Conservation (phyloP, 495 filamentous ascomycete genomes). For the Trypethelium eluteriae region DNA sequence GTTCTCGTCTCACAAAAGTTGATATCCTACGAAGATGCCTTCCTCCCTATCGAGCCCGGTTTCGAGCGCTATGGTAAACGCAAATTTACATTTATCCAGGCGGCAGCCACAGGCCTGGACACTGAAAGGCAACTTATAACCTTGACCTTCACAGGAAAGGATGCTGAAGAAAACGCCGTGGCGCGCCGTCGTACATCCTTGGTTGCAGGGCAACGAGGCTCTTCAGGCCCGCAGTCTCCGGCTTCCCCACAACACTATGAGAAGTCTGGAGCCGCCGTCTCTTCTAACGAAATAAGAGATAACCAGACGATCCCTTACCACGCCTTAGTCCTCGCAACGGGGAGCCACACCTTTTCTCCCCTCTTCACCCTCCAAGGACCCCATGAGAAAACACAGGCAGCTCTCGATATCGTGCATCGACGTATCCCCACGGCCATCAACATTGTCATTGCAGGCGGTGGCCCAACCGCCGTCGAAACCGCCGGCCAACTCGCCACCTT, state of each 20-base stretch:
- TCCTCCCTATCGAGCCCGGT: slow-evolving; percentile 43
- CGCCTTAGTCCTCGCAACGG: slow-evolving; percentile 31
- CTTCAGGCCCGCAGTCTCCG: slow-evolving; percentile 4
- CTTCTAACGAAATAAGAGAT: neutral
- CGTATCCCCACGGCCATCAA: slow-evolving; percentile 19
- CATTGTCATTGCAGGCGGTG: slow-evolving; percentile 27
- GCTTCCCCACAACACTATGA: slow-evolving; percentile 12
- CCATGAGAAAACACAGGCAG: slow-evolving; percentile 26
- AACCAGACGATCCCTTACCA: slow-evolving; percentile 28
- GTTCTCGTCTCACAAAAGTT: slow-evolving; percentile 37
- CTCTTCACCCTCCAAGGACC: slow-evolving; percentile 30
- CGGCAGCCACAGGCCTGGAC: slow-evolving; percentile 47
- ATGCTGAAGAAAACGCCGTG: slow-evolving; percentile 46
- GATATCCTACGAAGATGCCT: slow-evolving; percentile 39
- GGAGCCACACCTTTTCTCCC: slow-evolving; percentile 23
- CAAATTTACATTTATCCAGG: slow-evolving; percentile 51
- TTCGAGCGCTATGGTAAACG: slow-evolving; percentile 46
- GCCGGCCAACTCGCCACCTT: slow-evolving; percentile 28
- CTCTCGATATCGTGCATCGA: slow-evolving; percentile 25
- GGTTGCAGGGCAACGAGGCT: neutral
- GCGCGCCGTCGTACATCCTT: slow-evolving; percentile 26
- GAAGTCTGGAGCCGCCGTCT: slow-evolving; percentile 7
- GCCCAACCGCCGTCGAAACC: slow-evolving; percentile 27
- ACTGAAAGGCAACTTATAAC: slow-evolving; percentile 25
- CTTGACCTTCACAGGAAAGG: slow-evolving; percentile 39